Evolutionary conservation across 257 asterid genomes (phyloP), one percentile per base, ranked within the genome.

Genomic region (Henckelia pumila): DNA sequence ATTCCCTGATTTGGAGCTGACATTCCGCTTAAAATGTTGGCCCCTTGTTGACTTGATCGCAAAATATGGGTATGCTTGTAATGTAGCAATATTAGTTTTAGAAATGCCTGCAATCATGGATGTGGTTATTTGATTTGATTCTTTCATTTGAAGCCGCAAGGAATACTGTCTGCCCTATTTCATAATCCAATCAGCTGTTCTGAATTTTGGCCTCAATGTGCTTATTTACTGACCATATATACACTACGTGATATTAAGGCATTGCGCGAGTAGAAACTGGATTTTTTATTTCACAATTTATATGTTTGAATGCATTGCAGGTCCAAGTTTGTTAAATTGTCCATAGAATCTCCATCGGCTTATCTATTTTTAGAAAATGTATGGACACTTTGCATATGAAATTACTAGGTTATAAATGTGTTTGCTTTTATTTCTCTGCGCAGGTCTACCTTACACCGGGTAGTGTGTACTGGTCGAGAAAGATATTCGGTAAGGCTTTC

Each of bases 371-470:
- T 28, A n/a, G 24, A 19, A 53, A 58, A 10, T 64, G 30, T 59
- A 16, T 30, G 49, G 44, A 25, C 49, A 22, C 10, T 56, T 37
- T 30, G 33, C 49, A 59, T 52, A 49, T 56, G 21, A 3, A 69
- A 13, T 59, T 69, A 22, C 53, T 10, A 56, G 21, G 24, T 65
- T 14, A 32, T 68, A 21, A 32, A 20, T 10, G 44, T 23, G 1
- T 30, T 56, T 40, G 53, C 40, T 25, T 64, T 59, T 47, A 64
- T 40, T 67, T 76, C 20, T 72, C 72, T 24, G 11, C 73, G 22
- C 85, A 92, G 98, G 80, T 90, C 99, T 66, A 93, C 96, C 3
- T 77, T 90, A 76, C 99, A 93, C 82, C 87, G 97, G 58, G 99
- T 93, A 47, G 67, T 90, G 82, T 81, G 86, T 20, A 83, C 80